phyloP scores from a whole-genome alignment of 495 filamentous ascomycete genomes.

The Alectoria sarmentosa region DNA sequence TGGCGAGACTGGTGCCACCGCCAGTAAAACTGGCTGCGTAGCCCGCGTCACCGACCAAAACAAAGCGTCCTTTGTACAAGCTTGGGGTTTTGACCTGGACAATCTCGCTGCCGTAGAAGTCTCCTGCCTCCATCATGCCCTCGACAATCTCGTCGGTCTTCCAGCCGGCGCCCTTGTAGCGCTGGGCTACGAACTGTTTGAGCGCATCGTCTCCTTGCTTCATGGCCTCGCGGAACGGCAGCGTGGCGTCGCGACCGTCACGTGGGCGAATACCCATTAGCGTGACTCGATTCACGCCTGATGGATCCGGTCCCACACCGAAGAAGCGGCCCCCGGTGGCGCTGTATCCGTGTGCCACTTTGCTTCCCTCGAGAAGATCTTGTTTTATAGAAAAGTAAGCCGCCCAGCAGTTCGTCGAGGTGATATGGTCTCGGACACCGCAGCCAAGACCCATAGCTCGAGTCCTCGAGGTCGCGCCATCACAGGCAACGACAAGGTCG shows the following conservation, averaged over 20 bases:
- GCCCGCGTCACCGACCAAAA: constrained; percentile 38
- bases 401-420: constrained; percentile 34
- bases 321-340: constrained; percentile 35
- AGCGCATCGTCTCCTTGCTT: constrained; percentile 35
- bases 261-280: constrained; percentile 32
- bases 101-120: constrained; percentile 44
- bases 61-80: constrained; percentile 34
- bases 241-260: constrained; percentile 26
- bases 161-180: constrained; percentile 40
- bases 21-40: constrained; percentile 37
- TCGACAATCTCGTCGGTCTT: constrained; percentile 27
- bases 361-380: constrained; percentile 35
- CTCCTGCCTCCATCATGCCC: constrained; percentile 30
- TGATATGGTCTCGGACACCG: constrained; percentile 33
- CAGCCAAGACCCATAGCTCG: constrained; percentile 39
- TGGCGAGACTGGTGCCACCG: constrained; percentile 37
- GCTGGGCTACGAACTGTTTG: constrained; percentile 35
- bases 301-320: constrained; percentile 30
- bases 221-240: constrained; percentile 34
- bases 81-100: constrained; percentile 39
- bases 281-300: constrained; percentile 29
- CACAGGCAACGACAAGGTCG: constrained; percentile 44
- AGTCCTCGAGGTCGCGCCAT: constrained; percentile 43
- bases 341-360: constrained; percentile 25
- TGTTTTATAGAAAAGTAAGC: constrained; percentile 36